Conservation (phyloP, 495 filamentous ascomycete species). For the Aspergillus ostianus region DNA sequence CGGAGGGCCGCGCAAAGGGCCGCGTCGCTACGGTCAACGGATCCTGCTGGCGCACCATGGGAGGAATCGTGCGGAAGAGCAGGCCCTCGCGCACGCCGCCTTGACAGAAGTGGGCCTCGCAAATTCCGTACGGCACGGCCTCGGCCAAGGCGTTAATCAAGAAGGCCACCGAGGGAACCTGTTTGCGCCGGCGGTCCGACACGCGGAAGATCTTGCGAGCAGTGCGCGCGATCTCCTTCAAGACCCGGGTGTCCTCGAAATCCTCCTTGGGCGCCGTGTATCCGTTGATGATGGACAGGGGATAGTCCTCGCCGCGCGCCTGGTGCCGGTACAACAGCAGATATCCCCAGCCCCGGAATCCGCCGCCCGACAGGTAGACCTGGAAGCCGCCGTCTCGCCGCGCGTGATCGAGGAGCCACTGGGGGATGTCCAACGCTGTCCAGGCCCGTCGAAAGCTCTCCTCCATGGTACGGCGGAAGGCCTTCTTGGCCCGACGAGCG, state of each 20-base stretch:
- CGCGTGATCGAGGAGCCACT: constrained; percentile 43
- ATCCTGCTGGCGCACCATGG: constrained; percentile 56
- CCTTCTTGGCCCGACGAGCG: constrained; percentile 27
- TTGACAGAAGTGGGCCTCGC: constrained; percentile 75
- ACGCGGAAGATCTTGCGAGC: constrained; percentile 68
- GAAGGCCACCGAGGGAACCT: constrained; percentile 81
- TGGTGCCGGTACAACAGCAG: constrained; percentile 63
- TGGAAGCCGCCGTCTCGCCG: constrained; percentile 55
- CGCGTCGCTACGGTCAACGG: constrained; percentile 63
- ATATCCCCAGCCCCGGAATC: constrained; percentile 89
- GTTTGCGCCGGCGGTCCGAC: constrained; percentile 73
- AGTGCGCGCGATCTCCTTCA: constrained; percentile 50
- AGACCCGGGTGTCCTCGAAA: constrained; percentile 60
- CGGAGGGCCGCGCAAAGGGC: constrained; percentile 45
- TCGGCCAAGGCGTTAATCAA: constrained; percentile 69
- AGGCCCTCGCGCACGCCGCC: constrained; percentile 84
- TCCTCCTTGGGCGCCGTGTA: constrained; percentile 61
- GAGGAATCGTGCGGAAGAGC: constrained; percentile 63
- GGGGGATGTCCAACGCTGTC: constrained; percentile 53
- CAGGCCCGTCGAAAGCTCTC: constrained; percentile 61
- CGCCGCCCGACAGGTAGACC: constrained; percentile 81
- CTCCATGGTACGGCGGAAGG: constrained; percentile 57
- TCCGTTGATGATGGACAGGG: constrained; percentile 81
- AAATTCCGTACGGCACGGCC: constrained; percentile 64
- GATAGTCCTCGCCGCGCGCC: constrained; percentile 69